These are phyloP conservation scores for Didymellaceae sp. DNA, from an alignment of 2,329 filamentous ascomycete species.

Conservation along the genomic window DNA sequence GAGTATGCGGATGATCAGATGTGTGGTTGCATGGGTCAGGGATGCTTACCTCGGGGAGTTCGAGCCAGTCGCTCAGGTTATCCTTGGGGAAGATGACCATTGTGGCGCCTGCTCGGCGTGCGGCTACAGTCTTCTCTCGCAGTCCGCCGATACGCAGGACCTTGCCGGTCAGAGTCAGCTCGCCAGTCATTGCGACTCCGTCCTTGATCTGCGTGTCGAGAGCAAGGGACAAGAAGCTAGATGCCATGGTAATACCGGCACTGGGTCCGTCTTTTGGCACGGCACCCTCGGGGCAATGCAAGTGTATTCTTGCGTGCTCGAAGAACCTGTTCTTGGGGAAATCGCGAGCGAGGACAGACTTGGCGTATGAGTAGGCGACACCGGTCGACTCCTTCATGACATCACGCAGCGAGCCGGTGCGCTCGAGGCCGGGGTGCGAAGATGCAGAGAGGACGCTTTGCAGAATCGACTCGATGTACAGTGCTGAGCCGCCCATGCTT, in stretches of 20 bases:
- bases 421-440: constrained; percentile 81
- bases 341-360: constrained; percentile 81
- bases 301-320: constrained; percentile 90
- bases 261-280: constrained; percentile 84
- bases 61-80: constrained; percentile 96
- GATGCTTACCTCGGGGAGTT: constrained; percentile 84
- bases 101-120: constrained; percentile 87
- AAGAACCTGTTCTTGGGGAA: constrained; percentile 96
- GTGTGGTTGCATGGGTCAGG: constrained; percentile 15
- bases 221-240: constrained; percentile 83
- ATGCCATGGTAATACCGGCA: constrained; percentile 98
- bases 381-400: constrained; percentile 98
- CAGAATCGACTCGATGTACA: constrained; percentile 96
- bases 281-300: constrained; percentile 96
- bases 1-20: no score
- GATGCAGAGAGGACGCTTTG: constrained; percentile 78
- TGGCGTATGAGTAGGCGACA: constrained; percentile 96
- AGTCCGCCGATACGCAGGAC: constrained; percentile 93
- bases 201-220: constrained; percentile 79
- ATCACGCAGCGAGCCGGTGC: constrained; percentile 90
- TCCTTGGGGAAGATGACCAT: constrained; percentile 95
- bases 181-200: constrained; percentile 95
- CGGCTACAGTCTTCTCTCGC: constrained; percentile 96
- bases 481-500: constrained; percentile 90
- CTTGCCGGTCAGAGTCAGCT: constrained; percentile 95